Base-by-base conservation (phyloP, 805 yeast genomes). In the Teunomyces aglyptinius region DNA sequence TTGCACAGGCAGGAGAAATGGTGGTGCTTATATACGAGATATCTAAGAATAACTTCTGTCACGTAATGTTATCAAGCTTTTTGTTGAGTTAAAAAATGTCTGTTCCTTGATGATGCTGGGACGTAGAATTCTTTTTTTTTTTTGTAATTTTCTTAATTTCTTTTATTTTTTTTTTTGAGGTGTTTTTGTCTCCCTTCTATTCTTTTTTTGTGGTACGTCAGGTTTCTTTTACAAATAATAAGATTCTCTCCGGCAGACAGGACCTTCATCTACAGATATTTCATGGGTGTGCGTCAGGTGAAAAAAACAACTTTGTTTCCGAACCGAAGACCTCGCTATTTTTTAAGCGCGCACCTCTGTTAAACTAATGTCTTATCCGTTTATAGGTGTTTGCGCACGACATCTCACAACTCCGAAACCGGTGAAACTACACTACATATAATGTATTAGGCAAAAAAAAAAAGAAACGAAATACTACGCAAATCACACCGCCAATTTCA, bases 231-330 rank as follows among this genome's bases (percentile, higher is more conserved):
- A 22, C 16, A 36, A 36, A 36, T 20, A 36, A 36, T 36, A 36
- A 36, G 39, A 36, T 36, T 20, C 27, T 36, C 28, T 36, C 39
- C 39, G 39, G 39, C 39, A 36, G 28, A 13, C 39, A 36, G 39
- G 16, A 36, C 39, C 39, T 36, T 36, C 39, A 36, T 36, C 18
- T 22, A 36, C 39, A 36, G n/a, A 36, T 36, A 33, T 33, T 33
- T 12, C 38, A 6, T 13, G 38, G 12, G 16, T 12, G 19, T 31
- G 24, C 39, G 39, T 36, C 28, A 22, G 39, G 18, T 31, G 16
- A 31, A 11, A 29, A 31, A 13, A 8, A 24, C 4, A 24, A 7
- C 3, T 24, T 5, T 4, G 3, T 19, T 2, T 24, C 26, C 26
- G 26, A 24, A 24, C 26, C 26, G 3, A 24, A 24, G 1, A 24